These are phyloP conservation scores for Paspalum vaginatum DNA, from an alignment of 176 grass and related monocot species.

Conservation along the genomic window DNA sequence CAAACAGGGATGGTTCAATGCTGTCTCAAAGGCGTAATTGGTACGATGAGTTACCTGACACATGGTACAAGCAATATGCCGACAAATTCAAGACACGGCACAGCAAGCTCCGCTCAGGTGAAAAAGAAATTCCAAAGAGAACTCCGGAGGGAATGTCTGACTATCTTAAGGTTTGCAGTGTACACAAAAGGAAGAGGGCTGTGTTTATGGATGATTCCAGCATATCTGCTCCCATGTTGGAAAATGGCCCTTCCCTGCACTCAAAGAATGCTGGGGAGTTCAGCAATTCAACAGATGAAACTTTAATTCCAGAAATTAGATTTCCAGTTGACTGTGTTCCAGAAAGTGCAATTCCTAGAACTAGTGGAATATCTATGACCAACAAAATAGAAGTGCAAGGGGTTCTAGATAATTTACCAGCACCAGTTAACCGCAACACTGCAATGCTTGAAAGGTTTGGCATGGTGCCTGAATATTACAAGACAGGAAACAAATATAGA, in stretches of 20 bases:
- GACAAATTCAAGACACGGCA: conserved; percentile 73
- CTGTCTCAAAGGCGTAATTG: conserved; percentile 62
- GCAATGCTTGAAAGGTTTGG: conserved; percentile 99
- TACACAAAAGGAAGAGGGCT: conserved; percentile 87
- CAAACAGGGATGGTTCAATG: conserved; percentile 47
- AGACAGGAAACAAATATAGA: conserved; percentile 94
- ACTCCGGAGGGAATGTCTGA: conserved; percentile 86
- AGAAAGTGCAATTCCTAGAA: conserved; percentile 78
- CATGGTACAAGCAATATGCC: conserved; percentile 86
- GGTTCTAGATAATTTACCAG: conserved; percentile 95
- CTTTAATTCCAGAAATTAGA: conserved; percentile 81
- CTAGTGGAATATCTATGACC: conserved; percentile 48
- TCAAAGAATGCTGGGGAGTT: conserved; percentile 63
- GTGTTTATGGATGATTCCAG: conserved; percentile 63
- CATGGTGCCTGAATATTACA: conserved; percentile 93
- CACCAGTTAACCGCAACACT: conserved; percentile 73
- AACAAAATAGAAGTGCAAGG: conserved; percentile 72
- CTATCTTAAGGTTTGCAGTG: conserved; percentile 71
- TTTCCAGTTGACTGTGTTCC: conserved; percentile 93
- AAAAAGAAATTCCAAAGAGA: conserved; percentile 84
- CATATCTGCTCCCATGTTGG: conserved; percentile 32
- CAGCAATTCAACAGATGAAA: conserved; percentile 67
- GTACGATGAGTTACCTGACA: conserved; percentile 58
- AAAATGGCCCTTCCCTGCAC: conserved; percentile 57
- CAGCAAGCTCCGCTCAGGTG: conserved; percentile 54